Conservation (phyloP, 768 basidiomycete genomes). For the Cystobasidiopsis lactophilus region DNA sequence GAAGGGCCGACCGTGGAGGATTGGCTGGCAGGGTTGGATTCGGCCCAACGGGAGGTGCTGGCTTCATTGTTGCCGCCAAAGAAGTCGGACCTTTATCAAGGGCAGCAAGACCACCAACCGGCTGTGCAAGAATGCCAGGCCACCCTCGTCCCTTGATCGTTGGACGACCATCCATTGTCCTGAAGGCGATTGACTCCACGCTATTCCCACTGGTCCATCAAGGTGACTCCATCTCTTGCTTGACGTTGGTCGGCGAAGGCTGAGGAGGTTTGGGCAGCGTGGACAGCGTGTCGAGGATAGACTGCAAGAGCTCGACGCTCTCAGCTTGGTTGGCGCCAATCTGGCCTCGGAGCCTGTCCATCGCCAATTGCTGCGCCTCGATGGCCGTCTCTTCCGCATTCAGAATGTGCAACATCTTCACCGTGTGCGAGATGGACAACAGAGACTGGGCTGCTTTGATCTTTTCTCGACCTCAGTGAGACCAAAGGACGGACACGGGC, state of each 20-base stretch:
- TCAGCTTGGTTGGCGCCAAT: neutral
- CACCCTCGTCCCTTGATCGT: too few relatives aligned
- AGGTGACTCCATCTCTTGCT: neutral
- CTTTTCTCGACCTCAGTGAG: neutral
- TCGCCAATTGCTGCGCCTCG: neutral
- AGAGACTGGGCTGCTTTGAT: neutral
- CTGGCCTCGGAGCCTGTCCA: neutral
- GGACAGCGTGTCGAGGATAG: neutral
- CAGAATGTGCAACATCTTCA: conserved; percentile 1
- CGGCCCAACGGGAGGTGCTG: too few relatives aligned
- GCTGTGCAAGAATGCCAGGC: too few relatives aligned
- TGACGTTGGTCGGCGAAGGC: neutral
- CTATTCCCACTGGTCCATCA: too few relatives aligned
- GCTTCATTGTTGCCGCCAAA: too few relatives aligned
- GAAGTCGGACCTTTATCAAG: too few relatives aligned
- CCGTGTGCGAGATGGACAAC: neutral
- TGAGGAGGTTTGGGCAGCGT: neutral
- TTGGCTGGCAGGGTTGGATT: too few relatives aligned
- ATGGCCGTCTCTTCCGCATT: neutral
- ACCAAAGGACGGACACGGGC: neutral
- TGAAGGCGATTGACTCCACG: too few relatives aligned
- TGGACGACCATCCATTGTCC: too few relatives aligned
- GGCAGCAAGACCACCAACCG: too few relatives aligned
- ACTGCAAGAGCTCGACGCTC: too few relatives aligned
- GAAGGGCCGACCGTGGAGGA: too few relatives aligned